Base-by-base conservation (phyloP, 768 basidiomycete genomes). In the Sporobolomyces roseus region DNA sequence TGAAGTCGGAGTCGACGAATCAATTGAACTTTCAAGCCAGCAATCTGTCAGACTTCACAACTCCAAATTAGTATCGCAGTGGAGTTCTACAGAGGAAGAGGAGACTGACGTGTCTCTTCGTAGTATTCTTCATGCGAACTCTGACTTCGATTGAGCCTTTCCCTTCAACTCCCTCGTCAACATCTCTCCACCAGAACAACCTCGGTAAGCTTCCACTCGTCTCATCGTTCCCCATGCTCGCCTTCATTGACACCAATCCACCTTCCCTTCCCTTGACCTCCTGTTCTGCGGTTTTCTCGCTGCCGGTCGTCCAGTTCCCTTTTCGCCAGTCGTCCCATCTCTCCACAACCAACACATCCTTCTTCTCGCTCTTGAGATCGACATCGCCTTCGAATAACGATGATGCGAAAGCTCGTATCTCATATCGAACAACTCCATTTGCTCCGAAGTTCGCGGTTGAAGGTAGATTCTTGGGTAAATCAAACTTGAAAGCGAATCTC, bases 311-410 rank as follows among this genome's bases (percentile, higher is more conserved):
- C 72, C 72, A 74, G 30, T 46, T 46, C 0, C 65, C 70, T 8
- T 62, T 58, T 4, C 62, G 43, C 75, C 75, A 76, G 41, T 76
- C 75, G 10, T 10, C 36, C 75, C 74, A 76, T 7, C 65, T 27
- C 48, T 76, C 74, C n/a, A 75, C 68, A 17, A 76, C 67, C 6
- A 41, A 25, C 0, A 74, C 61, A 6, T 66, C 73, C 14, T 53
- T 46, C 36, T 63, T 63, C 45, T 68, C 64, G 25, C 61, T 67
- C 23, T 54, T 32, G 35, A 65, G 53, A 36, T 70, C 68, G n/a
- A 70, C 52, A 48, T 73, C 65, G 21, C 69, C 69, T 8, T 66
- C 62, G 32, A 61, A 38, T 13, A 71, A 48, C 25, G 64, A 33
- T 23, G 62, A 61, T 21, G 65, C 71, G 38, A 73, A 70, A 12